phyloP scores from a whole-genome alignment of 2,329 filamentous ascomycete genomes.

The Scedosporium aurantiacum region DNA sequence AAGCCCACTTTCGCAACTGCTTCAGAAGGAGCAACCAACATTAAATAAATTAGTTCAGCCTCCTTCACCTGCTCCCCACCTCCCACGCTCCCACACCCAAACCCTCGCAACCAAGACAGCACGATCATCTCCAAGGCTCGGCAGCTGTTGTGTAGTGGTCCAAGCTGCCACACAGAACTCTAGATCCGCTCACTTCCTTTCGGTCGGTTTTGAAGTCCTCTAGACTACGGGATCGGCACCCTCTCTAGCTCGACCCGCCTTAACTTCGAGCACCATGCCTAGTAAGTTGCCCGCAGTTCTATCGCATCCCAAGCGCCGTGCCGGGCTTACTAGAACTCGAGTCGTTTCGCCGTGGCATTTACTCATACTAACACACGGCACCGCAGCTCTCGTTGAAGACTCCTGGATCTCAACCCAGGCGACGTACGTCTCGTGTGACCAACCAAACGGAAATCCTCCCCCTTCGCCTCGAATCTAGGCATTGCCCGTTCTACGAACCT shows the following conservation, averaged over 20 bases:
- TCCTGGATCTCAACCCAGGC: constrained; percentile 28
- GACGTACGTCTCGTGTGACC: constrained; percentile 17
- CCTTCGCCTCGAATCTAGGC: background rate
- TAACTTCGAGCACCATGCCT: constrained; percentile 3
- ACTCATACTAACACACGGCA: background rate
- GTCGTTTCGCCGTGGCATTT: background rate
- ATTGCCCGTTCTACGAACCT: background rate
- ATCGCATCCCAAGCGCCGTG: too few relatives aligned
- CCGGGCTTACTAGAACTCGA: too few relatives aligned
- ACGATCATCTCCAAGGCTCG: background rate
- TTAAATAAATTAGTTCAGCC: background rate
- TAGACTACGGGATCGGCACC: background rate
- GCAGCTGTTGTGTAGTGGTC: background rate
- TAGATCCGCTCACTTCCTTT: background rate
- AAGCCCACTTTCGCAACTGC: background rate
- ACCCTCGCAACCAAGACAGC: background rate
- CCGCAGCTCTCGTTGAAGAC: constrained; percentile 27
- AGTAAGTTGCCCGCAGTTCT: background rate
- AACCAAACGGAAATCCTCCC: constrained; percentile 7
- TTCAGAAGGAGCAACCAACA: background rate
- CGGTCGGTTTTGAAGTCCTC: background rate
- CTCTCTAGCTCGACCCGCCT: background rate
- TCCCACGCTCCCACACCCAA: background rate
- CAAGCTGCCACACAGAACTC: background rate
- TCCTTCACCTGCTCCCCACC: background rate